Conservation (phyloP, 257 asterid species). For the Nicotiana sylvestris region DNA sequence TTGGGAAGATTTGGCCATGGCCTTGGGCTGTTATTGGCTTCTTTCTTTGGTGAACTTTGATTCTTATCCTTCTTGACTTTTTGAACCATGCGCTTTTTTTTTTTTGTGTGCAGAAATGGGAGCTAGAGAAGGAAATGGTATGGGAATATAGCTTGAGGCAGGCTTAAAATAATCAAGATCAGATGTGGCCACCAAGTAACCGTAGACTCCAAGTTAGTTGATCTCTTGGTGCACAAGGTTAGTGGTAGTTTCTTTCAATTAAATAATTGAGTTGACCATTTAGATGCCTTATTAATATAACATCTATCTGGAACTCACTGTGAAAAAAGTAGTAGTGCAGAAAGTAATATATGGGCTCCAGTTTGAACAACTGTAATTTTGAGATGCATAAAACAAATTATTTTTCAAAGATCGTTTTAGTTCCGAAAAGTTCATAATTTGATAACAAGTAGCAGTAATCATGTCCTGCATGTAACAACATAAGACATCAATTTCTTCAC, state of each 20-base stretch:
- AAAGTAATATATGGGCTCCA: background rate
- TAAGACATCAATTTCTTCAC: background rate
- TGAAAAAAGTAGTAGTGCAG: background rate
- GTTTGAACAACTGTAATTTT: background rate
- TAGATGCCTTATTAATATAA: background rate
- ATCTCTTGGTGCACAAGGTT: constrained; percentile 5
- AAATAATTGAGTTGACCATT: constrained; percentile 3
- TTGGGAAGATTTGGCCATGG: constrained; percentile 40
- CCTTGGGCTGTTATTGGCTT: background rate
- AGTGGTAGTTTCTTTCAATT: background rate
- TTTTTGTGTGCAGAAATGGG: background rate
- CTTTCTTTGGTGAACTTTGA: background rate
- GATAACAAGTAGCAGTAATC: background rate
- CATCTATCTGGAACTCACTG: background rate
- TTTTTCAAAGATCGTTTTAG: background rate
- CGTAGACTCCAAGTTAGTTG: background rate
- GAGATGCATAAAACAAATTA: background rate
- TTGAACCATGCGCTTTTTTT: background rate
- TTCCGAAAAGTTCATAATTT: background rate
- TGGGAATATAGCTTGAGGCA: background rate
- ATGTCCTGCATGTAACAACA: background rate
- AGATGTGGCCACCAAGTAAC: constrained; percentile 1
- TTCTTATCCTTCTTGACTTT: constrained; percentile 4
- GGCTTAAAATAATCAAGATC: background rate
- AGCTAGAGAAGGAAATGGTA: background rate